Base-by-base conservation (phyloP, 1,139 yeast species). In the Saccharomyces pastorianus region DNA sequence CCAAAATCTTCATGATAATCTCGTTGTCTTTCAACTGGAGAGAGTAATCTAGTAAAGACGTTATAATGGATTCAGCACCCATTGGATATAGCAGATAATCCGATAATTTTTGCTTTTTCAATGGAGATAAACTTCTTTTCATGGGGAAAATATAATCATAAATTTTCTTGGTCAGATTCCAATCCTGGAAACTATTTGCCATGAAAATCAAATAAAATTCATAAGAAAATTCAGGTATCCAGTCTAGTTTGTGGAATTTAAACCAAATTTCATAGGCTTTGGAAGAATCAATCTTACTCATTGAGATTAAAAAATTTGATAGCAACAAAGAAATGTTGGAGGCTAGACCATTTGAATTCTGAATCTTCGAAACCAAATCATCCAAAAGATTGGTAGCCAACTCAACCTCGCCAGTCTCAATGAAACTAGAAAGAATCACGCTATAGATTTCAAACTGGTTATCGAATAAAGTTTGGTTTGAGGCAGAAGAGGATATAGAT, bases 381-480 rank as follows among this genome's bases (percentile, higher is more conserved):
- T 84, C 87, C 61, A 85, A 70, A 54, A 84, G 76, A 58, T 77
- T 75, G 0, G 84, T 76, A 1, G 89, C 84, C 41, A 76, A 61
- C 4, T 73, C 71, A 46, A 75, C 60, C 59, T 82, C 79, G 47
- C 76, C 77, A 49, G 80, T 79, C 55, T 72, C 70, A 7, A 82
- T 73, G 55, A 84, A 71, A 1, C 84, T 74, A 46, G 81, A 74
- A 41, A 84, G 73, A 57, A 83, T 67, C 48, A 73, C 67, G 1
- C 80, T 69, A 64, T 83, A 84, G 41, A 83, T 75, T 38, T 68
- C 66, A 61, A 74, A 78, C 60, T 81, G 83, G 53, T 71, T 63
- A 17, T 66, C 56, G 67, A 49, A 8, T 17, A 38, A 8, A 38
- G 11, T 9, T 38, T 3, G 42, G 13, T 17, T 38, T 8, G 42